These are phyloP conservation scores for Eucalyptus brandiana DNA, from an alignment of 345 rosid species.

Conservation along the genomic window DNA sequence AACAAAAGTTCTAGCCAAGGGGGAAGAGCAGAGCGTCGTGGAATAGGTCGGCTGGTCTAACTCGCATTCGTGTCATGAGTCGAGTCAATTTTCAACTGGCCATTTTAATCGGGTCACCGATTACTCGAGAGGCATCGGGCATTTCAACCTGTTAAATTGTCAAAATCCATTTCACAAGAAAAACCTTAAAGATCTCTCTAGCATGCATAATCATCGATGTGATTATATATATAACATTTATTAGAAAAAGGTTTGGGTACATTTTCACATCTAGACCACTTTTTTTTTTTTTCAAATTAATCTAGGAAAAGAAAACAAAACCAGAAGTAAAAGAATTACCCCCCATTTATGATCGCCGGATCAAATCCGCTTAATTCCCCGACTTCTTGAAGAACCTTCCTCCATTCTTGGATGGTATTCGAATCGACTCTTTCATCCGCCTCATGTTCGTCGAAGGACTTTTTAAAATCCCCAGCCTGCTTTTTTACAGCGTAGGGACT, in stretches of 20 bases:
- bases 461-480: fast-evolving
- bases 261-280: fast-evolving
- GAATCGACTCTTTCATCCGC: fast-evolving
- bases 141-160: no score
- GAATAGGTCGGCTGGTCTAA: background rate
- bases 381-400: fast-evolving
- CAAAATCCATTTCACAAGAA: fast-evolving
- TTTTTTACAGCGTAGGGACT: fast-evolving
- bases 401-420: fast-evolving
- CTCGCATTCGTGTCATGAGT: fast-evolving
- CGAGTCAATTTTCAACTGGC: no score
- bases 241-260: fast-evolving
- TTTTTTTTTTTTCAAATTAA: fast-evolving
- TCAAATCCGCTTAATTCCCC: fast-evolving
- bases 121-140: fast-evolving
- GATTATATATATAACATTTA: no score
- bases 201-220: no score
- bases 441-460: fast-evolving
- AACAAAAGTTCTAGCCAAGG: background rate
- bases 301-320: no score
- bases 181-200: no score
- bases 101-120: no score
- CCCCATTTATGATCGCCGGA: fast-evolving
- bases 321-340: no score
- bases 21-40: background rate